These are phyloP conservation scores for Phlebiopsis gigantea DNA, from an alignment of 768 basidiomycete genomes.

Conservation along the genomic window DNA sequence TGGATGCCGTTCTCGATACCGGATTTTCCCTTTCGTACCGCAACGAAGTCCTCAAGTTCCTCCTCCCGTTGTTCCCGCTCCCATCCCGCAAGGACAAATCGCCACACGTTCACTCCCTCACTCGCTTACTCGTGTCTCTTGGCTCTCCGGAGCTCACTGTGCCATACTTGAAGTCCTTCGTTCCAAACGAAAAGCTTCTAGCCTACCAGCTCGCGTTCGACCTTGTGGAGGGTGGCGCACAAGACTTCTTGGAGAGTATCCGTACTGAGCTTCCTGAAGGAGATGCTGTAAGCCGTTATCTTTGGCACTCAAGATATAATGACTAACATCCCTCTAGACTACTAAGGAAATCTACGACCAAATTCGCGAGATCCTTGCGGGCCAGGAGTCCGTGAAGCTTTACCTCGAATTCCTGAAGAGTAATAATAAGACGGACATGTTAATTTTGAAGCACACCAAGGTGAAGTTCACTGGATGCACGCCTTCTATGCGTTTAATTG, in stretches of 20 bases:
- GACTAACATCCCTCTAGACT: conserved; percentile 32
- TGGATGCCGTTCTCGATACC: conserved; percentile 88
- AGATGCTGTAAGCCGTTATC: conserved; percentile 42
- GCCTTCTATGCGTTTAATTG: neutral
- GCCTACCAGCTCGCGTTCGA: conserved; percentile 97
- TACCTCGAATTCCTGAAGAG: conserved; percentile 94
- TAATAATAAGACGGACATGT: conserved; percentile 88
- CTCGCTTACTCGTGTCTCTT: conserved; percentile 85
- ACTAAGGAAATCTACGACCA: conserved; percentile 65
- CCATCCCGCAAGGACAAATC: conserved; percentile 67
- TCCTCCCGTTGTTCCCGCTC: conserved; percentile 82
- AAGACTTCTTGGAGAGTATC: conserved; percentile 84
- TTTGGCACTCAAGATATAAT: neutral
- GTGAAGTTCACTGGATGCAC: conserved; percentile 31
- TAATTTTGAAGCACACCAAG: conserved; percentile 91
- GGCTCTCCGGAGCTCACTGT: conserved; percentile 78
- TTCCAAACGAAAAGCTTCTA: conserved; percentile 65
- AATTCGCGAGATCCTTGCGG: conserved; percentile 78
- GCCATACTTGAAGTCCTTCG: conserved; percentile 64
- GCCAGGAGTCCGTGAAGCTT: conserved; percentile 87
- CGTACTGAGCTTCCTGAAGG: conserved; percentile 65
- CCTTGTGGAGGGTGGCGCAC: conserved; percentile 87
- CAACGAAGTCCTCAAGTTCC: conserved; percentile 71
- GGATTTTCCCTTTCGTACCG: conserved; percentile 84
- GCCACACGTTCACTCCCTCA: conserved; percentile 74